phyloP scores from a whole-genome alignment of 2,329 filamentous ascomycete species.

The Ascochyta pisi region DNA sequence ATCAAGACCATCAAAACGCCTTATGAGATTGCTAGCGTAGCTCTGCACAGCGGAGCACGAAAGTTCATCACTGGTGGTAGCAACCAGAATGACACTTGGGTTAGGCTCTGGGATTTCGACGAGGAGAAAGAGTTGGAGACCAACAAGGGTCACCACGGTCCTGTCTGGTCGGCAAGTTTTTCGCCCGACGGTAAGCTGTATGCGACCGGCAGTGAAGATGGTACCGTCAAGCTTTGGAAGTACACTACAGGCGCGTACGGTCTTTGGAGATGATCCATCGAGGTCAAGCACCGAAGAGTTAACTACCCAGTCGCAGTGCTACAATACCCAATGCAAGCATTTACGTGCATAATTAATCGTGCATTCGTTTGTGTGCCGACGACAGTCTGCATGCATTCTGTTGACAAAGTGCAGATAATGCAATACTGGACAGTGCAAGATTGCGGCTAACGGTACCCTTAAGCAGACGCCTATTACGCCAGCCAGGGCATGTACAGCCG shows the following conservation, averaged over 20 bases:
- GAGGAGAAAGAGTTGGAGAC: slow-evolving; percentile 84
- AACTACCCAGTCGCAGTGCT: not conserved
- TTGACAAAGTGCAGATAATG: not conserved
- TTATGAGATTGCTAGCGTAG: slow-evolving; percentile 90
- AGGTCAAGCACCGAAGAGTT: not conserved
- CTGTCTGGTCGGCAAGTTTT: slow-evolving; percentile 95
- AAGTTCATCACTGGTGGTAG: slow-evolving; percentile 90
- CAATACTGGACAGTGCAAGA: not conserved
- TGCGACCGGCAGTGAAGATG: slow-evolving; percentile 94
- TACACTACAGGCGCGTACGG: slow-evolving; percentile 70
- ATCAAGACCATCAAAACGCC: slow-evolving; percentile 81
- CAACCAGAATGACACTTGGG: slow-evolving; percentile 82
- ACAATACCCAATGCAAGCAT: slow-evolving; percentile 7
- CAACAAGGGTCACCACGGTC: slow-evolving; percentile 95
- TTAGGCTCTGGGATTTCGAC: slow-evolving; percentile 91
- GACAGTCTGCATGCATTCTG: not conserved
- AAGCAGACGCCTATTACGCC: slow-evolving; percentile 11
- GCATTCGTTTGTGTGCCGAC: not conserved
- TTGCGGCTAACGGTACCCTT: slow-evolving; percentile 4
- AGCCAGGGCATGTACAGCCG: slow-evolving; percentile 23
- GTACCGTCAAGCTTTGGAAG: slow-evolving; percentile 92
- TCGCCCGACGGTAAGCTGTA: slow-evolving; percentile 96
- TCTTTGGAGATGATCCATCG: slow-evolving; percentile 62
- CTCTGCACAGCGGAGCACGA: slow-evolving; percentile 79
- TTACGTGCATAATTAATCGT: not conserved